Base-by-base conservation (phyloP, 1,139 yeast species). In the Blastobotrys malaysiensis region DNA sequence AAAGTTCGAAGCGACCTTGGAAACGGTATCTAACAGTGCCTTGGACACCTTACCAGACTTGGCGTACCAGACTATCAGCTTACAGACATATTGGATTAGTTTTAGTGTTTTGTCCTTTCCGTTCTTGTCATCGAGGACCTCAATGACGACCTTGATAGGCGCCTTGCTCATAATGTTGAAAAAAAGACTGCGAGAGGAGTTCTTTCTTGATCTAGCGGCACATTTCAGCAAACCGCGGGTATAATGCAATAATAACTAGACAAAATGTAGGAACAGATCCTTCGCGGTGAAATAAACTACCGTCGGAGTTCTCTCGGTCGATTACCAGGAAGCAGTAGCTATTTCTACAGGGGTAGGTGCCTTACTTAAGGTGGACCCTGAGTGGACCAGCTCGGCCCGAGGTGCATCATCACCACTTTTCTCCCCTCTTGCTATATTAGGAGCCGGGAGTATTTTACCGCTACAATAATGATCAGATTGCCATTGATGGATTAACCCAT, bases 31-130 rank as follows among this genome's bases (percentile, higher is more conserved):
- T 13, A 52, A 57, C 27, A 59, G 48, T 3, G 39, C 11, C 36
- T 52, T 31, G 39, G 53, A 36, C 48, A 46, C 20, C 48, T 39
- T 21, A 50, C 51, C 24, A 52, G 52, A 52, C 13, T 49, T 27
- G 9, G 54, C 31, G 20, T 54, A 47, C 45, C 60, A 61, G 5
- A 55, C 27, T 11, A 66, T 13, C 45, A 68, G 62, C 50, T 63
- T 61, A 36, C 64, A 58, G 1, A 65, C 59, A 49, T 68, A 68
- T 51, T 68, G 71, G 39, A 68, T 56, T 20, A 67, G 53, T 52
- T 68, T 66, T 48, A 65, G 50, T 27, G 65, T 51, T 57, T 67
- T 67, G 55, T 67, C 70, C 53, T 65, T 64, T 4, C 71, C 71
- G 46, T 64, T 65, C 27, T 65, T 61, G 22, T 58, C 61, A 39